Base-by-base conservation (phyloP, 192 early-diverging fungal species). In the Umbelopsis sp. region DNA sequence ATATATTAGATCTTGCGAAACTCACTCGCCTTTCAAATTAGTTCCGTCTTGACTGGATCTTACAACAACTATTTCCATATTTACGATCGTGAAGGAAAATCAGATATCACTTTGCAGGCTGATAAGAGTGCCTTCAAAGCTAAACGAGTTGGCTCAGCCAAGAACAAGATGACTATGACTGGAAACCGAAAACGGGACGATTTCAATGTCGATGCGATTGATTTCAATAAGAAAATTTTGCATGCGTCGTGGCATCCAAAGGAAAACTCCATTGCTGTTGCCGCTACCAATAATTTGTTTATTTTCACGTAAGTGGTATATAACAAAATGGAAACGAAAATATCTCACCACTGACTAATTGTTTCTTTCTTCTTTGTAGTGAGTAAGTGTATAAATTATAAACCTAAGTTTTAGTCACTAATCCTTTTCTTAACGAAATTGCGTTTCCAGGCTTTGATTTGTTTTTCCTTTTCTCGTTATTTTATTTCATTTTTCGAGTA, bases 61-160 rank as follows among this genome's bases (percentile, higher is more conserved):
- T 99, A 99, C 85, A 96, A 90, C 90, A 99, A 99, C 87, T 96
- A 93, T 74, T 97, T 99, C 83, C 93, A 95, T 81, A 94, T 99
- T 72, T 97, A 92, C 76, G 91, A 96, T 70, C 85, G 86, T 18
- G 81, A 89, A 37, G 91, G 86, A 66, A 86, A 89, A 65, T 86
- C 87, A 66, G 91, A 93, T 71, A 89, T 95, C 46, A 83, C 88
- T 71, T 84, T 99, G 58, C 96, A 98, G 80, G 97, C 97, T 22
- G 97, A 99, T 82, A 99, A 99, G 85, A 92, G 87, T 74, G 96
- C 95, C 20, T 98, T 99, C 86, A 92, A 95, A 82, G 94, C 97
- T 21, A 98, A 97, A 84, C 86, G 89, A 69, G 13, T 67, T 73
- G 21, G 76, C 55, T 91, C 92, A 41, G 81, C 90, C 22, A 95